A percentile compares a stretch with the other conserved stretches of the same genome.
phyloP scores from a whole-genome alignment of 2,329 filamentous ascomycete species.

The Talaromyces amestolkiae region DNA sequence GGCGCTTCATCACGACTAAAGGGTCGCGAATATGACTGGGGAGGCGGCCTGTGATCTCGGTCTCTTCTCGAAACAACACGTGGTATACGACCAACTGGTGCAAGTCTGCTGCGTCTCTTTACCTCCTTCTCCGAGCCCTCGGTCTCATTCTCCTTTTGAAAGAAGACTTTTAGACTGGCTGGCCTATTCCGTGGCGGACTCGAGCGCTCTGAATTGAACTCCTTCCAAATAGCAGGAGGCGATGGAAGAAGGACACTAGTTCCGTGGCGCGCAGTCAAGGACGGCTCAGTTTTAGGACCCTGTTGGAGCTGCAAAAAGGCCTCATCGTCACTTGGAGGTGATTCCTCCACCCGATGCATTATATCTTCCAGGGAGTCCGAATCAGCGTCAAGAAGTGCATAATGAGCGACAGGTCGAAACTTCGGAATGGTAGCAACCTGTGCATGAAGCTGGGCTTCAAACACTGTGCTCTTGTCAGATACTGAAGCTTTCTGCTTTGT shows the following conservation, averaged over 20 bases:
- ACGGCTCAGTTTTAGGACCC: conserved; percentile 28
- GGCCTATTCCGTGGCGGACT: conserved; percentile 23
- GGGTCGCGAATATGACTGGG: conserved; percentile 81
- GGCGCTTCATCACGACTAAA: conserved; percentile 58
- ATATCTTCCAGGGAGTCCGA: conserved; percentile 42
- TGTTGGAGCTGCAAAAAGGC: conserved; percentile 14
- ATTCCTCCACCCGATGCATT: conserved; percentile 38
- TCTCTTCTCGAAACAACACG: conserved; percentile 68
- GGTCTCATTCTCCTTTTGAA: conserved; percentile 33
- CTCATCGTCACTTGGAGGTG: conserved; percentile 39
- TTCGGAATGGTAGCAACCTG: conserved; percentile 38
- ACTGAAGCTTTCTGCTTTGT: conserved; percentile 27
- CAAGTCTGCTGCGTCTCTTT: conserved; percentile 62
- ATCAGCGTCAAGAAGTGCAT: conserved; percentile 54
- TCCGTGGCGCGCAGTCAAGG: conserved; percentile 33
- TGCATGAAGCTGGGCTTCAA: conserved; percentile 38
- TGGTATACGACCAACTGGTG: conserved; percentile 82
- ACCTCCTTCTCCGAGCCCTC: conserved; percentile 26
- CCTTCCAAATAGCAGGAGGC: conserved; percentile 37
- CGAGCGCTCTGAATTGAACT: conserved; percentile 28
- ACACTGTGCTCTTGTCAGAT: conserved; percentile 6
- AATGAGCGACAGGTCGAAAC: conserved; percentile 54
- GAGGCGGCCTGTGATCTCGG: conserved; percentile 63
- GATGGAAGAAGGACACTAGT: conserved; percentile 44
- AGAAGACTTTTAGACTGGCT: conserved; percentile 38